Base-by-base conservation (phyloP, 371 early-diverging fungal genomes). In the Lichtheimia ornata region DNA sequence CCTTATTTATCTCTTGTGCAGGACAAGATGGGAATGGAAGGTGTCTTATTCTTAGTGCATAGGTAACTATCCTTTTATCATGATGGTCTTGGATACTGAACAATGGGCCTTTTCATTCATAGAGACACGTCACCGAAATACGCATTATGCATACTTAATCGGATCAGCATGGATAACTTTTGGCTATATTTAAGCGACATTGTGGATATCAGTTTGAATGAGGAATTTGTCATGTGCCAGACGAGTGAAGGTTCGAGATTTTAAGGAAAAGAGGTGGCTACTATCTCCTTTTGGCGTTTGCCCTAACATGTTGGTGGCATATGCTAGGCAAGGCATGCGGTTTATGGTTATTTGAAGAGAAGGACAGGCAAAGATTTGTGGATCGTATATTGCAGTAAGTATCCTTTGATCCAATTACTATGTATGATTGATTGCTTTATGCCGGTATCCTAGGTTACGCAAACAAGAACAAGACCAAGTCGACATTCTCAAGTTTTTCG, bases 1-100 rank as follows among this genome's bases (percentile, higher is more conserved):
- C 12, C 42, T 28, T 5, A n/a, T 17, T 40, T 40, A 50, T 50
- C 22, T 22, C 17, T 47, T 42, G n/a, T 55, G 1, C 22, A 42
- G 91, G 84, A 83, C 66, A 91, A 88, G 73, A 81, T 79, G 50
- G 87, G 87, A 11, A 77, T 86, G 56, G 89, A 89, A 69, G 89
- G 89, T 22, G 85, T 85, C 13, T 72, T 88, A 28, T 89, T 89
- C 68, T 47, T 89, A 25, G 72, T 79, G 20, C 69, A 72, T 69
- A 77, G 89, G 72, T 78, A 76, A 35, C 0, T 35, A 35, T 35
- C 11, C 28, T 35, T 11, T 9, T 35, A 9, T 35, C 47, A n/a
- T 47, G 0, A 47, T 5, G 40, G 9, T 35, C 12, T 41, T 24
- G 17, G 2, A 14, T 50, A 52, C 22, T 7, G 1, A 35, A 35